Conservation (phyloP, 2,329 filamentous ascomycete species). For the Hymenoscyphus scutula region DNA sequence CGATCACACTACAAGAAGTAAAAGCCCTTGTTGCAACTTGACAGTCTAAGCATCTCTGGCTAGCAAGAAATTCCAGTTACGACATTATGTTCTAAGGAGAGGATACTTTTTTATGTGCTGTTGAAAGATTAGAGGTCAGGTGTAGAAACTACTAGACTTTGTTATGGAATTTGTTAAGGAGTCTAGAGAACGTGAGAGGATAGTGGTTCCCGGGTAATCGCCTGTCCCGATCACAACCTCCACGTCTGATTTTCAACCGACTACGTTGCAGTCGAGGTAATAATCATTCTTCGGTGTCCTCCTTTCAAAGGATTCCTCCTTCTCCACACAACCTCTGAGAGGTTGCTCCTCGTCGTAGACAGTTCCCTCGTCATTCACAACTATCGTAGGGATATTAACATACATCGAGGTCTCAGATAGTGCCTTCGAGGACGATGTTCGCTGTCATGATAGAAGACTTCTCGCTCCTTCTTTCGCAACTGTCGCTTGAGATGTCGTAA, state of each 20-base stretch:
- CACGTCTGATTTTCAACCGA: background rate
- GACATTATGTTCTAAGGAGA: too few species aligned
- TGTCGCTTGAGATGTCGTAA: constrained; percentile 50
- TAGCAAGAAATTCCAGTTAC: too few species aligned
- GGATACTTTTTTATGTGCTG: too few species aligned
- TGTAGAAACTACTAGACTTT: too few species aligned
- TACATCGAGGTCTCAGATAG: background rate
- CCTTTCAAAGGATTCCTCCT: constrained; percentile 3
- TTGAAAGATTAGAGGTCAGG: too few species aligned
- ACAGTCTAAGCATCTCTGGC: too few species aligned
- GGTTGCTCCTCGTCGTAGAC: background rate
- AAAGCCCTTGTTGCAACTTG: too few species aligned
- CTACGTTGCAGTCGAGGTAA: constrained; percentile 2
- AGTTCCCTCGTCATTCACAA: constrained; percentile 1
- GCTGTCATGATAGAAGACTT: constrained; percentile 22
- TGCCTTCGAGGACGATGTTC: constrained; percentile 29
- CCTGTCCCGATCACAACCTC: background rate
- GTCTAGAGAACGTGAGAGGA: too few species aligned
- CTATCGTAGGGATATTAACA: constrained; percentile 7
- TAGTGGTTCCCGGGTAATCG: too few species aligned
- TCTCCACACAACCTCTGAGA: background rate
- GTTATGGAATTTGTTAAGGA: too few species aligned
- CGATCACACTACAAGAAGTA: too few species aligned
- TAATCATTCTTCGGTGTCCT: constrained; percentile 9
- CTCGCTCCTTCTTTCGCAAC: constrained; percentile 20